A percentile compares a stretch with the other conserved stretches of the same genome.
phyloP scores from a whole-genome alignment of 2,329 filamentous ascomycete genomes.

The Penicillium sp. region DNA sequence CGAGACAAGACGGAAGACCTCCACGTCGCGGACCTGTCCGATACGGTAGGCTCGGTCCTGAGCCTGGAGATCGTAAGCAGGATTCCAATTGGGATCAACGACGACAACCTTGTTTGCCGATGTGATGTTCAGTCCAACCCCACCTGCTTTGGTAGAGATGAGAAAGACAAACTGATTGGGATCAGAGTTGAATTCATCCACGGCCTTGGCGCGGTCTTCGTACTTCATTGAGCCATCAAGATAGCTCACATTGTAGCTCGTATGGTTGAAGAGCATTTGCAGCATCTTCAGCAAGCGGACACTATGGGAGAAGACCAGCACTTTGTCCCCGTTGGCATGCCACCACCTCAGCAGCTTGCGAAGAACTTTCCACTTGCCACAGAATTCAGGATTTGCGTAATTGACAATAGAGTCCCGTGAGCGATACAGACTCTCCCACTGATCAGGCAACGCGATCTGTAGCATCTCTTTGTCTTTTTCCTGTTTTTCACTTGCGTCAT shows the following conservation, averaged over 20 bases:
- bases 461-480: slow-evolving; percentile 70
- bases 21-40: slow-evolving; percentile 84
- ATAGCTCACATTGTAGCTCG: slow-evolving; percentile 85
- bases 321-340: slow-evolving; percentile 86
- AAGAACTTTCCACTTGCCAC: slow-evolving; percentile 93
- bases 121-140: slow-evolving; percentile 91
- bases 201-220: slow-evolving; percentile 72
- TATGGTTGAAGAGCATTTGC: slow-evolving; percentile 77
- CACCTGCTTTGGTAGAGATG: slow-evolving; percentile 88
- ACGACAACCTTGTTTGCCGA: slow-evolving; percentile 98
- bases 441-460: slow-evolving; percentile 65
- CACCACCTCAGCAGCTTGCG: slow-evolving; percentile 83
- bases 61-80: slow-evolving; percentile 86
- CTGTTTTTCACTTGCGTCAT: slow-evolving; percentile 65
- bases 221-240: slow-evolving; percentile 79
- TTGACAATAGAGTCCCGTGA: slow-evolving; percentile 72
- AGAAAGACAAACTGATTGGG: slow-evolving; percentile 87
- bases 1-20: slow-evolving; percentile 87
- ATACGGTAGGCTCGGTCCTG: slow-evolving; percentile 96
- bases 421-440: slow-evolving; percentile 67
- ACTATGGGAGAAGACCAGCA: slow-evolving; percentile 89
- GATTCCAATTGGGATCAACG: slow-evolving; percentile 97
- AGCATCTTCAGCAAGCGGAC: slow-evolving; percentile 80
- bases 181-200: slow-evolving; percentile 88
- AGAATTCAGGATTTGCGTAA: slow-evolving; percentile 82